phyloP scores from a whole-genome alignment of 495 filamentous ascomycete species.

The Trichoderma gamsii region DNA sequence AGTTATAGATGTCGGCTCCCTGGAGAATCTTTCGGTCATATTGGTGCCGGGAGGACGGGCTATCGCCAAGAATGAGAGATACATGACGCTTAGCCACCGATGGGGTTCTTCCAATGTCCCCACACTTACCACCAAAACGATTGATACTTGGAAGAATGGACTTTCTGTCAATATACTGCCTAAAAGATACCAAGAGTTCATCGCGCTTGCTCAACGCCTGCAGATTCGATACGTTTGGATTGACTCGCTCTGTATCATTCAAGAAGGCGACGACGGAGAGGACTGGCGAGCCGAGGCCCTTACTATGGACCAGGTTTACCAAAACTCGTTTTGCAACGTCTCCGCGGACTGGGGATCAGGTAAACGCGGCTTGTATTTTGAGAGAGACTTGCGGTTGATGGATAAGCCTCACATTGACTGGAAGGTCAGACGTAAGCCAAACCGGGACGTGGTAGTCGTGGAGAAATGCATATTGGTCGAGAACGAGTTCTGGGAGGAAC shows the following conservation, averaged over 20 bases:
- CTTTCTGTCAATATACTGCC: not conserved
- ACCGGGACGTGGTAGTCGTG: not conserved
- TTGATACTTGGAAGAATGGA: not conserved
- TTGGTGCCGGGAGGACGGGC: not conserved
- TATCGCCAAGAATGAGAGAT: not conserved
- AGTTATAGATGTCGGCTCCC: not conserved
- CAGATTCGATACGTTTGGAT: not conserved
- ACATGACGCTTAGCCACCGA: not conserved
- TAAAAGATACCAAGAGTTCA: not conserved
- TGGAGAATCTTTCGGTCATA: not conserved
- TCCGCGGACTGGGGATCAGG: not conserved
- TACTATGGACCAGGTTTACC: not conserved
- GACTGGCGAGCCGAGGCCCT: not conserved
- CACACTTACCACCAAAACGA: not conserved
- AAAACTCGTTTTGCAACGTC: not conserved
- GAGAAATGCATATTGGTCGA: not conserved
- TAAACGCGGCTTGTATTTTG: not conserved
- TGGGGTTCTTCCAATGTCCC: not conserved
- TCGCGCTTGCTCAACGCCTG: not conserved
- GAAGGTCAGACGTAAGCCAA: not conserved
- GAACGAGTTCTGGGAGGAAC: constrained; percentile 1
- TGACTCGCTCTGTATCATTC: not conserved
- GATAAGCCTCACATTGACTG: not conserved
- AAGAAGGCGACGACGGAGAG: not conserved
- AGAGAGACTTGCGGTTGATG: not conserved